Evolutionary conservation across 257 asterid species (phyloP).

Genomic region (Solanum etuberosum): DNA sequence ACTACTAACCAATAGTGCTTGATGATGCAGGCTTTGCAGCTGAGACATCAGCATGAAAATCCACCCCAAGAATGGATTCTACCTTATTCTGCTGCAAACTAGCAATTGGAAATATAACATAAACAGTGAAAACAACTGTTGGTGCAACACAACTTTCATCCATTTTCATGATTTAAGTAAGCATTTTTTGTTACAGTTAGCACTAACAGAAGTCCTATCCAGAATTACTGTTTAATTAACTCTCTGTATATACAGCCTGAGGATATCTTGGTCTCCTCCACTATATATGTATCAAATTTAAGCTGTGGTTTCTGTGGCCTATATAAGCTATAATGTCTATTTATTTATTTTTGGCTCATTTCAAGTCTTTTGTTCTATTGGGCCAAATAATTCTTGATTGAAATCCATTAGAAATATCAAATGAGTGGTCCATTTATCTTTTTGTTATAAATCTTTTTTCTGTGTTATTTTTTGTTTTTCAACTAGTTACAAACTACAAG

Average conservation of each 20-base stretch:
- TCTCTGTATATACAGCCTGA: background rate
- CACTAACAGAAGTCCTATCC: background rate
- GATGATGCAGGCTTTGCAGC: constrained; percentile 37
- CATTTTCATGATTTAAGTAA: background rate
- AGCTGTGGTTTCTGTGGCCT: background rate
- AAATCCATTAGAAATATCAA: background rate
- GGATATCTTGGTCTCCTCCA: background rate
- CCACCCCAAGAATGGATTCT: constrained; percentile 20
- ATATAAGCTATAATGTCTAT: background rate
- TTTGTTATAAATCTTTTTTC: background rate
- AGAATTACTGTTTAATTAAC: background rate
- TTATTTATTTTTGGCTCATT: background rate
- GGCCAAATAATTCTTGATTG: background rate
- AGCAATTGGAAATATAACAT: background rate
- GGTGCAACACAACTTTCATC: background rate
- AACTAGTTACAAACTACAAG: background rate
- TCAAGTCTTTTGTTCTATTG: background rate
- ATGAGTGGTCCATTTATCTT: background rate
- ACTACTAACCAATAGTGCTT: background rate
- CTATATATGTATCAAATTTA: background rate
- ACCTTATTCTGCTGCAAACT: constrained; percentile 24
- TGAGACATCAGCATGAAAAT: constrained; percentile 18
- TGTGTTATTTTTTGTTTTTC: background rate
- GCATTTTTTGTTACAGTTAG: background rate
- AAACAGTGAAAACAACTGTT: background rate